Conservation (phyloP, 257 asterid species). For the Gynochthodes officinalis region DNA sequence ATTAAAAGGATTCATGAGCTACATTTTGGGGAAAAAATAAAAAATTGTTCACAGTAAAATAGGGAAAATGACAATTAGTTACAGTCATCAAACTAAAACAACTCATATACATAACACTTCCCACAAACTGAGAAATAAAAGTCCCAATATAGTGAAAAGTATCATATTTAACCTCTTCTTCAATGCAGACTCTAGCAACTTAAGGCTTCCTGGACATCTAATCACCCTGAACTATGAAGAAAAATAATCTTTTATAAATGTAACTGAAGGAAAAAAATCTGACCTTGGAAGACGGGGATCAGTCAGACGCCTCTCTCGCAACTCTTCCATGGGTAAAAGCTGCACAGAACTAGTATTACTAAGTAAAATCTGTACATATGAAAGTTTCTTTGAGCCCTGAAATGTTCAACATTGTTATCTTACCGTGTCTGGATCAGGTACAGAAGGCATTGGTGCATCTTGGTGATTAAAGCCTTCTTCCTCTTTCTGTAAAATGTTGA, state of each 20-base stretch:
- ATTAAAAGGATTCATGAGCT: neutral
- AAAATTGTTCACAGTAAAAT: neutral
- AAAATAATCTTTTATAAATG: slow-evolving; percentile 7
- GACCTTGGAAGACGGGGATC: slow-evolving; percentile 98
- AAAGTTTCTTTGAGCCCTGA: too few relatives aligned
- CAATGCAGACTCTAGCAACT: neutral
- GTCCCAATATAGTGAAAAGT: neutral
- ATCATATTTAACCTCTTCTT: neutral
- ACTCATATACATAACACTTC: too few relatives aligned
- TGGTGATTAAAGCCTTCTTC: slow-evolving; percentile 83
- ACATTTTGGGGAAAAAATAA: neutral
- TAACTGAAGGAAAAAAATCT: slow-evolving; percentile 18
- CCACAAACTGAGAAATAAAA: too few relatives aligned
- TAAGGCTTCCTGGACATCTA: neutral
- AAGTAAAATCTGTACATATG: too few relatives aligned
- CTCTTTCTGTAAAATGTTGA: slow-evolving; percentile 56
- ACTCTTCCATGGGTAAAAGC: slow-evolving; percentile 88
- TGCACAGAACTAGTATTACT: slow-evolving; percentile 29
- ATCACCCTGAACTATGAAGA: slow-evolving; percentile 16
- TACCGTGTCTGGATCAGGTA: slow-evolving; percentile 82
- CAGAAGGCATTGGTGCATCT: slow-evolving; percentile 71
- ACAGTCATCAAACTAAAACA: neutral
- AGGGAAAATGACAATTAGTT: neutral
- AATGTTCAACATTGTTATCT: neutral
- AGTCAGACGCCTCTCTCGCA: slow-evolving; percentile 73